Evolutionary conservation across 257 asterid genomes (phyloP).

Genomic region (Solanum gracilifrons): DNA sequence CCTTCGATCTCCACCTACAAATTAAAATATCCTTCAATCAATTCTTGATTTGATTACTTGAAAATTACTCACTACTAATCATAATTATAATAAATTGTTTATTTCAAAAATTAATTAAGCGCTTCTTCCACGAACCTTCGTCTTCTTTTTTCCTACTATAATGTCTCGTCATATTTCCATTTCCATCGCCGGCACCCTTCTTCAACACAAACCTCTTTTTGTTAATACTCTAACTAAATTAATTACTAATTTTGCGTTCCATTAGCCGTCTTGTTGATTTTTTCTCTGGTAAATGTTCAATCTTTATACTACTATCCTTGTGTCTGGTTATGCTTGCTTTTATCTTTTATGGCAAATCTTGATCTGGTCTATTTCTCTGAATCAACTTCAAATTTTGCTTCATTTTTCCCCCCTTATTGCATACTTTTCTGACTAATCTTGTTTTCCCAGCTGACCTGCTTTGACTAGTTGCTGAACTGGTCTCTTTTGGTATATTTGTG

Average conservation of each 20-base stretch:
- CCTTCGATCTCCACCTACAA: background rate
- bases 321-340: too few relatives aligned
- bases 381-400: background rate
- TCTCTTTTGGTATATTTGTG: background rate
- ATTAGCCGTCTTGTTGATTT: background rate
- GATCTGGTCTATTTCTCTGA: background rate
- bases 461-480: background rate
- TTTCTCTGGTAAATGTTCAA: background rate
- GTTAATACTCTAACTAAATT: background rate
- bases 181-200: conserved; percentile 6
- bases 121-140: conserved; percentile 65
- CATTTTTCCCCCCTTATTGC: background rate
- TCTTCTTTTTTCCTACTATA: background rate
- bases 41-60: background rate
- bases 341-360: background rate
- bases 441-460: background rate
- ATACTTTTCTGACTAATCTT: background rate
- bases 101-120: background rate
- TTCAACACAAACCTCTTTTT: background rate
- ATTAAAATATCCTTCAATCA: background rate
- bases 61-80: background rate
- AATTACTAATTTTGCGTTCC: background rate
- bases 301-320: background rate
- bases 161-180: background rate
- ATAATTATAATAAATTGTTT: background rate